Percentiles rank a stretch among this genome's conserved stretches.
Evolutionary conservation across 257 asterid genomes (phyloP).

Genomic region (Leonotis leonurus): DNA sequence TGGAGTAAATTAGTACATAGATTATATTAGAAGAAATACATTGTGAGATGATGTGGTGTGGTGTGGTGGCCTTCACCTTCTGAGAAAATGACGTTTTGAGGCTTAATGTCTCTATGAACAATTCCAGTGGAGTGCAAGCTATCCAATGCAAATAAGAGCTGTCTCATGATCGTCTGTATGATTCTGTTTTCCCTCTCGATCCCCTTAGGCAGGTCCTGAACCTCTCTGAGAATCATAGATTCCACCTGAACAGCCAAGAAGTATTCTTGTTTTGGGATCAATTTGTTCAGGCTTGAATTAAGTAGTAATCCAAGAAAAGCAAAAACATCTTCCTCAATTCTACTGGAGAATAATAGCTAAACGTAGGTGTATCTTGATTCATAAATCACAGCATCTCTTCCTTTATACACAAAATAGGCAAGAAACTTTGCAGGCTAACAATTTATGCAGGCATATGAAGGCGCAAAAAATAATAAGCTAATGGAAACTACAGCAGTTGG

Average conservation of each 20-base stretch:
- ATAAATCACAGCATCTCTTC: not conserved
- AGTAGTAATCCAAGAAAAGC: no score
- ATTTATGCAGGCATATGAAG: not conserved
- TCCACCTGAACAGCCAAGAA: slow-evolving; percentile 52
- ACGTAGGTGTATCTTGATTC: not conserved
- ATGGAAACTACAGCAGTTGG: not conserved
- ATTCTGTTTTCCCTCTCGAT: slow-evolving; percentile 82
- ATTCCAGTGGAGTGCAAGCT: slow-evolving; percentile 93
- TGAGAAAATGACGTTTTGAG: slow-evolving; percentile 86
- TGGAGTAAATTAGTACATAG: not conserved
- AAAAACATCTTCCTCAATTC: no score
- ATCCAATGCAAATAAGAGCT: slow-evolving; percentile 80
- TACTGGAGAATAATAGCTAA: no score
- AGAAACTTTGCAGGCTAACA: not conserved
- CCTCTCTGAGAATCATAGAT: slow-evolving; percentile 68
- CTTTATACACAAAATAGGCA: not conserved
- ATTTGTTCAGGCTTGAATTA: no score
- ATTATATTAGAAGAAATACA: not conserved
- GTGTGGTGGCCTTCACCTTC: slow-evolving; percentile 66
- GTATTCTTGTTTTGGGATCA: not conserved
- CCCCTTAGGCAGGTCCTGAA: slow-evolving; percentile 65
- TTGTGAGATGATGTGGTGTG: not conserved
- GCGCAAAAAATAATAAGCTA: not conserved
- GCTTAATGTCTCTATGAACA: slow-evolving; percentile 93
- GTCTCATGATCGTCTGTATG: slow-evolving; percentile 84